phyloP scores from a whole-genome alignment of 1,284 basidiomycete species.

The Leccinum griseonigrum region DNA sequence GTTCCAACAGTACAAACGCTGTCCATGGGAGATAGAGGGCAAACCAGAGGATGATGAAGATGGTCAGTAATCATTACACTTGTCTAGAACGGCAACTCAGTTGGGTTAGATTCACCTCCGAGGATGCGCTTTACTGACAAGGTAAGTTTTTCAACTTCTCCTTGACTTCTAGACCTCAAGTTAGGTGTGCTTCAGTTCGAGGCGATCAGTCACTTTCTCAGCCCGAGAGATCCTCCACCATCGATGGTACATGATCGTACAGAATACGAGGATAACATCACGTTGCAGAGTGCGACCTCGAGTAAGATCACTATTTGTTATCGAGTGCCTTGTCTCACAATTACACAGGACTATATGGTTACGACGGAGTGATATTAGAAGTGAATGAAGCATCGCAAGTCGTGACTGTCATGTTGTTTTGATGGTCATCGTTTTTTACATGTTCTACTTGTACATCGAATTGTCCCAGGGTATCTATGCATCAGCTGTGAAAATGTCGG shows the following conservation, averaged over 20 bases:
- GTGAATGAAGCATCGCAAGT: slow-evolving; percentile 77
- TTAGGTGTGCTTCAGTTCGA: slow-evolving; percentile 50
- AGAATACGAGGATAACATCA: slow-evolving; percentile 75
- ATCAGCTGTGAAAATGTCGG: slow-evolving; percentile 49
- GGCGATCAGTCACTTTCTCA: slow-evolving; percentile 71
- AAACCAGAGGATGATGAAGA: slow-evolving; percentile 75
- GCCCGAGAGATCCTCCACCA: slow-evolving; percentile 64
- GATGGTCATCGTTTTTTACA: slow-evolving; percentile 18
- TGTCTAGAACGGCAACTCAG: slow-evolving; percentile 4
- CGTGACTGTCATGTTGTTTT: slow-evolving; percentile 70
- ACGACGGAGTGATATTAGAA: slow-evolving; percentile 80
- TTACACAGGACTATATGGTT: slow-evolving; percentile 63
- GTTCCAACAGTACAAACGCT: slow-evolving; percentile 87
- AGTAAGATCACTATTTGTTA: slow-evolving; percentile 44
- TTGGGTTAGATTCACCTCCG: slow-evolving; percentile 58
- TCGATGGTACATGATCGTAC: slow-evolving; percentile 87
- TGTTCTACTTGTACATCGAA: not conserved
- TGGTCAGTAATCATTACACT: slow-evolving; percentile 39
- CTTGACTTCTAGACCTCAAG: not conserved
- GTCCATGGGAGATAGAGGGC: slow-evolving; percentile 82
- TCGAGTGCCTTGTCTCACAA: slow-evolving; percentile 18
- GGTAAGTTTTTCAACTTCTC: slow-evolving; percentile 35
- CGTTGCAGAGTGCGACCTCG: slow-evolving; percentile 69
- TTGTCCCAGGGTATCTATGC: slow-evolving; percentile 3
- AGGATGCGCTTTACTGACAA: slow-evolving; percentile 66